A percentile compares a stretch with the other conserved stretches of the same genome.
These are phyloP conservation scores for Blastobotrys indianensis DNA, from an alignment of 1,139 yeast genomes.

Conservation along the genomic window DNA sequence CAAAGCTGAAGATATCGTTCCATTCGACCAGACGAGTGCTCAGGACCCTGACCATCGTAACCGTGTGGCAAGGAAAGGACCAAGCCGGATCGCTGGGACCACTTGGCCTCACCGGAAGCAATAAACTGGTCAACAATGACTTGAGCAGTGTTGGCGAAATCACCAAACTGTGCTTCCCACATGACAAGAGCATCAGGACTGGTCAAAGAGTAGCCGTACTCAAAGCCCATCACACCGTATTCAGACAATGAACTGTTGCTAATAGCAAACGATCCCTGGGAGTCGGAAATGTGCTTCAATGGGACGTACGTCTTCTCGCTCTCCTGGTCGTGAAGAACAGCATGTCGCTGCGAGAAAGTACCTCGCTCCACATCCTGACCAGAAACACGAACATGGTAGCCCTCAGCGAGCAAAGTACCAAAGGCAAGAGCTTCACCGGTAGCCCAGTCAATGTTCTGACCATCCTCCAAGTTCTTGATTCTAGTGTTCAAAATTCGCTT, in stretches of 20 bases:
- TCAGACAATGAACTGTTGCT: slow-evolving; percentile 97
- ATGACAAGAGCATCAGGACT: slow-evolving; percentile 94
- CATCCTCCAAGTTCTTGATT: slow-evolving; percentile 78
- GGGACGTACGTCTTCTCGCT: slow-evolving; percentile 82
- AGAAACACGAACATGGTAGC: slow-evolving; percentile 93
- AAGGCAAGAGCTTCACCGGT: slow-evolving; percentile 99
- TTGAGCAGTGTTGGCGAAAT: slow-evolving; percentile 98
- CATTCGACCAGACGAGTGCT: slow-evolving; percentile 96
- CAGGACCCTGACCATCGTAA: slow-evolving; percentile 99
- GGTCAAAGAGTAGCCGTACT: slow-evolving; percentile 96
- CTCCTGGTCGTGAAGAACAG: slow-evolving; percentile 93
- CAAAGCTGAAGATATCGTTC: slow-evolving; percentile 95
- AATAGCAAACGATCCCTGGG: slow-evolving; percentile 83
- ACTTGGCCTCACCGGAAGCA: slow-evolving; percentile 95
- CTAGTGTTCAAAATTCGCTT: slow-evolving; percentile 89
- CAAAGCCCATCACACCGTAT: slow-evolving; percentile 98
- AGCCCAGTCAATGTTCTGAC: slow-evolving; percentile 97
- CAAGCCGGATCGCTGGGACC: slow-evolving; percentile 98
- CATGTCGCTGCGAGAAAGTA: slow-evolving; percentile 99
- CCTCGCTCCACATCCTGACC: slow-evolving; percentile 99
- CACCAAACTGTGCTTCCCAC: slow-evolving; percentile 99
- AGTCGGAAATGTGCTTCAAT: slow-evolving; percentile 66
- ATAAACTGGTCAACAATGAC: slow-evolving; percentile 95
- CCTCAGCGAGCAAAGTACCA: slow-evolving; percentile 88
- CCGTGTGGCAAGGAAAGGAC: slow-evolving; percentile 97